Evolutionary conservation across 495 filamentous ascomycete species (phyloP).

Genomic region (Aspergillus affinis): DNA sequence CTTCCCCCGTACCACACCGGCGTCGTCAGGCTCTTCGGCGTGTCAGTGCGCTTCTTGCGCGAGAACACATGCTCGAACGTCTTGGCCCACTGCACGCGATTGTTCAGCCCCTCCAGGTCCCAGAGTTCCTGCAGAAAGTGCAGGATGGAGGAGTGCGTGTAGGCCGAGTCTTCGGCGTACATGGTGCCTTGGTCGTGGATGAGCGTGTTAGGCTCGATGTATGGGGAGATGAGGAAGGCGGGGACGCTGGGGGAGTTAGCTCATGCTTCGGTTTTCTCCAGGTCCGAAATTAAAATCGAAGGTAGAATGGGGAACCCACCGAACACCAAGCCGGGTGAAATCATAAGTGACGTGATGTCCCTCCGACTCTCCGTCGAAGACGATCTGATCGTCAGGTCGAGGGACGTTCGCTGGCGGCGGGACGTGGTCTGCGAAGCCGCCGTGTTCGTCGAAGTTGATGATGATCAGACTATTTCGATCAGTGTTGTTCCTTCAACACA

Average conservation of each 20-base stretch:
- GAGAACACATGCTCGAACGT: conserved; percentile 45
- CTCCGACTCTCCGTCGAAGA: conserved; percentile 38
- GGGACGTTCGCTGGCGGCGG: conserved; percentile 41
- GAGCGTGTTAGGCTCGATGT: conserved; percentile 35
- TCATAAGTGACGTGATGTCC: conserved; percentile 39
- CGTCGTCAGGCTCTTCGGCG: conserved; percentile 31
- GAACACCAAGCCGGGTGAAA: conserved; percentile 47
- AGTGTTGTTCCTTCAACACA: not conserved
- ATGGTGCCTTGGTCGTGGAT: conserved; percentile 41
- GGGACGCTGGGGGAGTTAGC: conserved; percentile 30
- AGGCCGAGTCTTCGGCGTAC: conserved; percentile 41
- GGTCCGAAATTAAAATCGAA: not conserved
- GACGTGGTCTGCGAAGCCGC: conserved; percentile 49
- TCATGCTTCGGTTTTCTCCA: not conserved
- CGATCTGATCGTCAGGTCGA: conserved; percentile 35
- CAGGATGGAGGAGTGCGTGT: conserved; percentile 45
- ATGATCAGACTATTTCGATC: conserved; percentile 35
- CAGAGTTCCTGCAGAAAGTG: conserved; percentile 44
- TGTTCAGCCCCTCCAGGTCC: conserved; percentile 40
- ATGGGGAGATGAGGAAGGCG: conserved; percentile 47
- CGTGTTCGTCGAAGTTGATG: conserved; percentile 51
- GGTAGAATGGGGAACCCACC: conserved; percentile 21
- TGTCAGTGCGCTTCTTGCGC: conserved; percentile 25
- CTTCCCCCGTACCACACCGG: conserved; percentile 36
- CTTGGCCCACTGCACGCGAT: conserved; percentile 40